Base-by-base conservation (phyloP, 495 filamentous ascomycete species). In the Podospora sp. region DNA sequence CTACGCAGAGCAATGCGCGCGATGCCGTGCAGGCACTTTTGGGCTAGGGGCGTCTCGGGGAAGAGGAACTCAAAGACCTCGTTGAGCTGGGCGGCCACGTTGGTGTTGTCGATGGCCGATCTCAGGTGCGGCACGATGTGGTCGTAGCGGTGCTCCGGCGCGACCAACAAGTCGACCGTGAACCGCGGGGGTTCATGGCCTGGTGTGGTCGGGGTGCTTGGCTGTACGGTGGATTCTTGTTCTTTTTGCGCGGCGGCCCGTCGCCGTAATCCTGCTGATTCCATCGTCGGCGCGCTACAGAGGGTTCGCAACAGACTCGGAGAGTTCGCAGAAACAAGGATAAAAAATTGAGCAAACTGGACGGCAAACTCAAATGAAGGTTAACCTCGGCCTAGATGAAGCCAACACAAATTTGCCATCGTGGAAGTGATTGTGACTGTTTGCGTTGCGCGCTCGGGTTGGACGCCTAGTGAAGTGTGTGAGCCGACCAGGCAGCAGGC, bases 91-190 rank as follows among this genome's bases (percentile, higher is more conserved):
- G 20, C 33, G 8, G 60, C 21, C 16, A 62, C 35, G 22, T 69
- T 51, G 1, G 64, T 27, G 4, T 50, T 21, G 27, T 20, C 24
- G 60, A 72, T 26, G 27, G 60, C n/a, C 16, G 63, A 18, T 3
- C 9, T 50, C 21, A 69, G 22, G 16, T 58, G 60, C 20, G 64
- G 50, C 26, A 55, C 26, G 12, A 72, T 65, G 62, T 69, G 67
- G 57, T 81, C 72, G 73, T 90, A 90, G 26, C 88, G 81, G 60
- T 85, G 75, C 18, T 69, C 52, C 26, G 88, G 88, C 6, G 87
- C 82, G 11, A 84, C 80, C 0, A 85, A 86, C 14, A 91, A 81
- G 67, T 91, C 81, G 68, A 91, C 87, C 40, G 64, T 81, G 75
- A 84, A 86, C 0, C 55, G 22, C 2, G 68, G 64, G 1, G 68